Evolutionary conservation across 2,329 filamentous ascomycete genomes (phyloP).

Genomic region (Thielaviopsis euricoi): DNA sequence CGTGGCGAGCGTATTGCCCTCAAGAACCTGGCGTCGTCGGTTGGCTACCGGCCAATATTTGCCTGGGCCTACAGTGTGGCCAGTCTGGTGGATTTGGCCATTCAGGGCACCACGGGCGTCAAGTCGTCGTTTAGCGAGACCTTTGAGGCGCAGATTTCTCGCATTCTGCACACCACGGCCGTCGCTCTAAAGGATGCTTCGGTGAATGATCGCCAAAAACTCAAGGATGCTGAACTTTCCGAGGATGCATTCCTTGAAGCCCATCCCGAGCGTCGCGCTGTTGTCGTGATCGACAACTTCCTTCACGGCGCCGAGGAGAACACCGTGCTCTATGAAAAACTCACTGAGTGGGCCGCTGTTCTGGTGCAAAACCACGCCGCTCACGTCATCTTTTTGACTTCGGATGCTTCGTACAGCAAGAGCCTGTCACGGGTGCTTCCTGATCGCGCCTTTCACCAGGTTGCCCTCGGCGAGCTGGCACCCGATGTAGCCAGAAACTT

Average conservation of each 20-base stretch:
- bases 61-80: conserved; percentile 93
- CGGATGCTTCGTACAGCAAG: conserved; percentile 77
- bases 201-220: conserved; percentile 34
- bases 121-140: conserved; percentile 93
- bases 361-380: conserved; percentile 77
- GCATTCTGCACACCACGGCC: conserved; percentile 75
- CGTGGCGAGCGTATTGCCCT: conserved; percentile 79
- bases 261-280: conserved; percentile 66
- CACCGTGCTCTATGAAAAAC: conserved; percentile 53
- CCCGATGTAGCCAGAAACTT: conserved; percentile 78
- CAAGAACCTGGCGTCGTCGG: conserved; percentile 58
- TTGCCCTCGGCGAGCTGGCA: conserved; percentile 72
- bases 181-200: conserved; percentile 65
- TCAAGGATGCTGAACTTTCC: conserved; percentile 53
- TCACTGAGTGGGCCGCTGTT: conserved; percentile 78
- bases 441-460: conserved; percentile 75
- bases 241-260: conserved; percentile 83
- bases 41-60: conserved; percentile 86
- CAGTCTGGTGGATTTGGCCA: conserved; percentile 79
- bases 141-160: conserved; percentile 70
- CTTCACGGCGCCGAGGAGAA: conserved; percentile 56
- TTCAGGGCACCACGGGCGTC: conserved; percentile 83
- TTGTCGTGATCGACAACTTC: conserved; percentile 87
- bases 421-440: conserved; percentile 73
- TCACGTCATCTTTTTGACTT: conserved; percentile 87